A percentile compares a stretch with the other conserved stretches of the same genome.
phyloP scores from a whole-genome alignment of 2,329 filamentous ascomycete genomes.

The Sordariomycetes sp. region DNA sequence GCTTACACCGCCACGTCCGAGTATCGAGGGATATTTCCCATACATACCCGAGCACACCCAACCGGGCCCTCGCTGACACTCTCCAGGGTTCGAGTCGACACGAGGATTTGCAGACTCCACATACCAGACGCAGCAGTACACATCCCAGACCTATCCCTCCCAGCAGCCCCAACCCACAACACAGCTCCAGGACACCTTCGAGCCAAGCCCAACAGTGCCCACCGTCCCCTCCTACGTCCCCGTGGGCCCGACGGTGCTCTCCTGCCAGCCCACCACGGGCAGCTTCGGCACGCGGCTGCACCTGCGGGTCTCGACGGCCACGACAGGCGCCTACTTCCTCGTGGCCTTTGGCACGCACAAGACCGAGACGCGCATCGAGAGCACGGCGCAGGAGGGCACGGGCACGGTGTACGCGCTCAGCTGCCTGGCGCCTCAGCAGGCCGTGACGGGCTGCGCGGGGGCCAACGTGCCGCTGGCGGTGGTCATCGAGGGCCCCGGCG shows the following conservation, averaged over 20 bases:
- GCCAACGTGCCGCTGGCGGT: constrained; percentile 45
- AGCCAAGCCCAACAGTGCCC: constrained; percentile 50
- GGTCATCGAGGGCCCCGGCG: constrained; percentile 37
- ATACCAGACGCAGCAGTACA: constrained; percentile 36
- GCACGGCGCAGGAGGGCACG: constrained; percentile 43
- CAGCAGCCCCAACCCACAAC: constrained; percentile 34
- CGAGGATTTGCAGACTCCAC: constrained; percentile 48
- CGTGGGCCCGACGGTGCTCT: constrained; percentile 49
- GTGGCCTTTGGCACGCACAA: constrained; percentile 72
- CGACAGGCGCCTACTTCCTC: constrained; percentile 51
- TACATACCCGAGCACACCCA: constrained; percentile 1
- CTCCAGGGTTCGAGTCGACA: constrained; percentile 46
- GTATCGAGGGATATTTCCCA: not conserved
- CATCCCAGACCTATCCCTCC: constrained; percentile 31
- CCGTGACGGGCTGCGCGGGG: constrained; percentile 37
- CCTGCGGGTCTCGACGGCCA: constrained; percentile 66
- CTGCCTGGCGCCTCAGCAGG: constrained; percentile 55
- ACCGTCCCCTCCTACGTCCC: constrained; percentile 58
- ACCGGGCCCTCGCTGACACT: not conserved
- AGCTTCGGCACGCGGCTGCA: constrained; percentile 58
- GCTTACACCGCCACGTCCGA: not conserved
- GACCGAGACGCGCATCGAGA: constrained; percentile 55
- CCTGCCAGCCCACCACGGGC: constrained; percentile 60
- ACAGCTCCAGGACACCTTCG: constrained; percentile 35
- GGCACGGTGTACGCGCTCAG: constrained; percentile 63